Evolutionary conservation across 129 eudicot genomes (phyloP).

Genomic region (Helianthus tuberosus): DNA sequence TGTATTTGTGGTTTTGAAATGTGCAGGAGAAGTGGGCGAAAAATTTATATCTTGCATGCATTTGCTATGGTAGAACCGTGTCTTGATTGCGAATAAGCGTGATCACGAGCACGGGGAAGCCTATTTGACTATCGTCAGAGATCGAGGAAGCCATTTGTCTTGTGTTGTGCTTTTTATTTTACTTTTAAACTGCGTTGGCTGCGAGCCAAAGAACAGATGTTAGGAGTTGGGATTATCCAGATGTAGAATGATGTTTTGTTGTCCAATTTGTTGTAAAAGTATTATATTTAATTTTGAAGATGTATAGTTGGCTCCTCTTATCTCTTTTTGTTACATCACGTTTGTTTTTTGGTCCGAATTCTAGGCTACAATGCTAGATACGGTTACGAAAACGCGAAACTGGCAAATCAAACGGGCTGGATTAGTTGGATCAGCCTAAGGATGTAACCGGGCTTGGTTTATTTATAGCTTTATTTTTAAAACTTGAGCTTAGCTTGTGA

Average conservation of each 20-base stretch:
- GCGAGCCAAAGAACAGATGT: conserved; percentile 5
- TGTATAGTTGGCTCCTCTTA: conserved; percentile 22
- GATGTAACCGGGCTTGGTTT: too few species aligned
- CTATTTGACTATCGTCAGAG: not conserved
- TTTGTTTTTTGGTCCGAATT: too few species aligned
- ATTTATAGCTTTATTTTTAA: too few species aligned
- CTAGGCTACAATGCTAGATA: too few species aligned
- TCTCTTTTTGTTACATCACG: not conserved
- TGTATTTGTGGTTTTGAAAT: not conserved
- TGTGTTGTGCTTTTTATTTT: conserved; percentile 3
- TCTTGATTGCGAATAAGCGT: conserved; percentile 18
- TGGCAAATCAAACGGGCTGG: too few species aligned
- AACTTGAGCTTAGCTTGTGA: too few species aligned
- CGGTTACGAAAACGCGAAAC: too few species aligned
- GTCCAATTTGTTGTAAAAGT: conserved; percentile 16
- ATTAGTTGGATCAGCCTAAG: too few species aligned
- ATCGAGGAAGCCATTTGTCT: conserved; percentile 19
- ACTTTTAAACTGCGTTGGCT: not conserved
- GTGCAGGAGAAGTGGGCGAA: conserved; percentile 47
- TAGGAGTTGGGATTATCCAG: conserved; percentile 8
- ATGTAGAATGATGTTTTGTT: conserved; percentile 13
- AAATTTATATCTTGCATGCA: conserved; percentile 43
- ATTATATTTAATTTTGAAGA: conserved; percentile 16
- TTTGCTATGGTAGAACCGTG: conserved; percentile 45
- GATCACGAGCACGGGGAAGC: conserved; percentile 8